A percentile compares a stretch with the other conserved stretches of the same genome.
Conservation (phyloP, 2,329 filamentous ascomycete genomes). For the Pseudogymnoascus destructans region DNA sequence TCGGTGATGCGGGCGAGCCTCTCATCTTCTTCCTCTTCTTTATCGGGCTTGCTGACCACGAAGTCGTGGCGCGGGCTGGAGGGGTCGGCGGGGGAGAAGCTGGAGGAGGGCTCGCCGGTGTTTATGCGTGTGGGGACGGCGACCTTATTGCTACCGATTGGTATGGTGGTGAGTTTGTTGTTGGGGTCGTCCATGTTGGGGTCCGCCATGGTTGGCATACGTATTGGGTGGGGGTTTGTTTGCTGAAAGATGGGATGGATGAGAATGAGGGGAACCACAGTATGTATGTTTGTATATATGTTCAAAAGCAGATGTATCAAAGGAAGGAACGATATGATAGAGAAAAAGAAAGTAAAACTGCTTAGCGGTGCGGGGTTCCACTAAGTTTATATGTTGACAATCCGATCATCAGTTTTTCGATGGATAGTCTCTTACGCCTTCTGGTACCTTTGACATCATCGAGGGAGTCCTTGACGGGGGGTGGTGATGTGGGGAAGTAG, state of each 20-base stretch:
- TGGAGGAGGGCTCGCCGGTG: not conserved
- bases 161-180: not conserved
- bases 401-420: not conserved
- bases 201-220: not conserved
- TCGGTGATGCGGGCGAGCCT: not conserved
- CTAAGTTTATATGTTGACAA: slow-evolving; percentile 7
- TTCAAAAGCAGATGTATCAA: not conserved
- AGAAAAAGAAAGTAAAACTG: not conserved
- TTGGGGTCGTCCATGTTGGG: not conserved
- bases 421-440: not conserved
- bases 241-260: not conserved
- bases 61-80: not conserved
- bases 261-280: not conserved
- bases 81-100: not conserved
- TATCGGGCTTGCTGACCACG: not conserved
- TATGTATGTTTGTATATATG: not conserved
- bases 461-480: not conserved
- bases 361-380: not conserved
- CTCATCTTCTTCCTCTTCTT: not conserved
- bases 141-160: not conserved
- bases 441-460: slow-evolving; percentile 4
- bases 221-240: not conserved
- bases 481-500: not conserved
- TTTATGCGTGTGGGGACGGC: not conserved
- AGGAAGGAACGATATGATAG: not conserved